These are phyloP conservation scores for Vaccinium macrocarpon DNA, from an alignment of 148 eudicot genomes.

Conservation along the genomic window DNA sequence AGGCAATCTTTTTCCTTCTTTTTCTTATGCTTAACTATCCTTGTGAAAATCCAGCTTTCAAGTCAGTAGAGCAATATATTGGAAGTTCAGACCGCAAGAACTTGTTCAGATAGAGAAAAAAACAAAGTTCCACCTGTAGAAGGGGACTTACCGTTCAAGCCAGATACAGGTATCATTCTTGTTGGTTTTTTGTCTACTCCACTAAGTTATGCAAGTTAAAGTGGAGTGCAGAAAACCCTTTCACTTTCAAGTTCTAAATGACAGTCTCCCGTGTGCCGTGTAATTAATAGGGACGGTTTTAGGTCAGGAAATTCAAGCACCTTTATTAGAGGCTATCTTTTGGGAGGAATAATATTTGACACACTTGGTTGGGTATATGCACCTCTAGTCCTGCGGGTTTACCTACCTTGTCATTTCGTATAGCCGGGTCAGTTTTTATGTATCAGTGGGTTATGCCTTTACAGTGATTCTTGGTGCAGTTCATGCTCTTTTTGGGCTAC, in stretches of 20 bases:
- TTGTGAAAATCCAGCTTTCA: slow-evolving; percentile 29
- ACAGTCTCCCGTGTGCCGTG: slow-evolving; percentile 10
- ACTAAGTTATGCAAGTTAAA: not conserved
- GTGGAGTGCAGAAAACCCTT: not conserved
- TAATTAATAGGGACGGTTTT: slow-evolving; percentile 55
- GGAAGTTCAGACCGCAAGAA: slow-evolving; percentile 44
- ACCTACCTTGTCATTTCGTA: not conserved
- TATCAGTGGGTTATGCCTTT: not conserved
- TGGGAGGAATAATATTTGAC: slow-evolving; percentile 86
- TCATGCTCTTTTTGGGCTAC: not conserved
- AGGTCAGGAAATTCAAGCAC: slow-evolving; percentile 52
- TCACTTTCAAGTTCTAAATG: not conserved
- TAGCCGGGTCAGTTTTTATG: not conserved
- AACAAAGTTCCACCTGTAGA: slow-evolving; percentile 20
- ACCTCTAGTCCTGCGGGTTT: slow-evolving; percentile 60
- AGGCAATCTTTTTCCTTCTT: not conserved
- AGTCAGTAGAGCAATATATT: slow-evolving; percentile 36
- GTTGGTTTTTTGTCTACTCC: not conserved
- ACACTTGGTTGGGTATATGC: slow-evolving; percentile 77
- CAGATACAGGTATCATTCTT: slow-evolving; percentile 51
- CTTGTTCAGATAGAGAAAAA: slow-evolving; percentile 30
- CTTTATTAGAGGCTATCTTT: slow-evolving; percentile 75
- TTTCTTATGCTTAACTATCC: not conserved
- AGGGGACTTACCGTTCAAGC: slow-evolving; percentile 63
- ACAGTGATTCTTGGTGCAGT: not conserved